Base-by-base conservation (phyloP, 345 rosid species). In the Pugionium cornutum region DNA sequence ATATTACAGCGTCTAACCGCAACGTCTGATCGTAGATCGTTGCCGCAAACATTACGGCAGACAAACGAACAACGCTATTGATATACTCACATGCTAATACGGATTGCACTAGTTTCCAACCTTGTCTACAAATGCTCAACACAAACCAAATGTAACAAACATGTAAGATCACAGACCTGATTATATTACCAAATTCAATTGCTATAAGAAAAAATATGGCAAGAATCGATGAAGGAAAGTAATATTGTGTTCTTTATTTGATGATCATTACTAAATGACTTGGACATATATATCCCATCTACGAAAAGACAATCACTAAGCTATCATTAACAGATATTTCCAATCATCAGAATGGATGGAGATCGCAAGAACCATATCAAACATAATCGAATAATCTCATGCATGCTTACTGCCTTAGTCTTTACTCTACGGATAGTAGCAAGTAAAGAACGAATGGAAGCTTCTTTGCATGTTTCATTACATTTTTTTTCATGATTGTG, bases 351-450 rank as follows among this genome's bases (percentile, higher is more conserved):
- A 67, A 61, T 54, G 68, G 46, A 74, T 39, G 68, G 58, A 67
- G 45, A 67, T 60, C 57, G 61, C 28, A 67, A 67, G 62, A 67
- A 74, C n/a, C n/a, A 58, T 50, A 66, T 67, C 73, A 66, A 58
- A 73, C 76, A 66, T 58, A 37, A 73, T 73, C 76, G 66, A 72
- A 72, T 71, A 72, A 36, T 51, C 62, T 50, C 76, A 72, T 72
- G 50, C 62, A 67, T 53, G 60, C n/a, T n/a, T n/a, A n/a, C n/a
- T n/a, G n/a, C n/a, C n/a, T n/a, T 26, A 31, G 27, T 42, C 11
- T 43, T 39, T 39, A 61, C 63, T 53, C 58, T 73, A 66, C 77
- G 67, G 52, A 66, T 37, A 30, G 49, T 66, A 59, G 44, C 45
- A 61, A 59, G 37, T 44, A 32, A 43, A 52, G 6, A 59, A 25